phyloP scores from a whole-genome alignment of 768 basidiomycete species.

The Calvatia gigantea region DNA sequence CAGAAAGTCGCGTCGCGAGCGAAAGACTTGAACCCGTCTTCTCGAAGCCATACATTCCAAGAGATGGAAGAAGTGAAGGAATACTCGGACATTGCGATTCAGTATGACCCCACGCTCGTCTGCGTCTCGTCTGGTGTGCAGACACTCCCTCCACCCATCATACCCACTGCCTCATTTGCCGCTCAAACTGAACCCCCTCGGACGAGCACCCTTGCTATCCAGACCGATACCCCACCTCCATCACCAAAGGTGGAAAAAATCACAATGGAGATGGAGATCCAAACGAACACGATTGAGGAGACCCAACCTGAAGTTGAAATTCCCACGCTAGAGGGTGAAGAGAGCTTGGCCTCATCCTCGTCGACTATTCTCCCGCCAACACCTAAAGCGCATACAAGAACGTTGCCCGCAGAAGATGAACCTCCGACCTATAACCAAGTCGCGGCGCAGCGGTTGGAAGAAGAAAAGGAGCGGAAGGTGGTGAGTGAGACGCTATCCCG shows the following conservation, averaged over 20 bases:
- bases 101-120: conserved; percentile 61
- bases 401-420: conserved; percentile 24
- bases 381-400: conserved; percentile 43
- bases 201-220: conserved; percentile 22
- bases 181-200: conserved; percentile 54
- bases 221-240: conserved; percentile 28
- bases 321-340: conserved; percentile 38
- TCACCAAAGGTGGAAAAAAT: conserved; percentile 25
- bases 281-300: conserved; percentile 49
- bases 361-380: conserved; percentile 72
- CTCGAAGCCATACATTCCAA: conserved; percentile 2
- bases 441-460: conserved; percentile 44
- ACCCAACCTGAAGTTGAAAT: conserved; percentile 37
- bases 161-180: conserved; percentile 42
- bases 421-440: conserved; percentile 75
- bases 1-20: conserved; percentile 70
- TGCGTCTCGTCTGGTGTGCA: conserved; percentile 45
- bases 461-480: conserved; percentile 46
- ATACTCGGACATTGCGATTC: conserved; percentile 71
- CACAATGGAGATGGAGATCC: conserved; percentile 56
- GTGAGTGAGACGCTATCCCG: conserved; percentile 60
- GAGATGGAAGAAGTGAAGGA: conserved; percentile 63
- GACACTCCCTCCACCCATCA: conserved; percentile 57
- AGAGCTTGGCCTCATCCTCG: conserved; percentile 68
- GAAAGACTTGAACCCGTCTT: conserved; percentile 39